Evolutionary conservation across 345 rosid genomes (phyloP).

Genomic region (Dipteronia dyeriana): DNA sequence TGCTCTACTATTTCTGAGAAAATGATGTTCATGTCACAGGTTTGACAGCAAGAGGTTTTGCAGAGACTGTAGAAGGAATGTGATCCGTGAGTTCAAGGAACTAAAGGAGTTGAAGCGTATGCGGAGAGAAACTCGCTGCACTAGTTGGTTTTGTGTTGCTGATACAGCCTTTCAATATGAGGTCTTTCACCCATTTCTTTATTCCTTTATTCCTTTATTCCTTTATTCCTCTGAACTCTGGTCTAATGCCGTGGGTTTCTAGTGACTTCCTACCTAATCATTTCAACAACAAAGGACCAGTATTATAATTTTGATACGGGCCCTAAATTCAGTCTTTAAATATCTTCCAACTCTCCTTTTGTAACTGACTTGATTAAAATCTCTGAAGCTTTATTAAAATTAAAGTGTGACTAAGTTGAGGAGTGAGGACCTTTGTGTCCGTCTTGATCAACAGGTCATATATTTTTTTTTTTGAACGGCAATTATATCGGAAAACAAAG

Average conservation of each 20-base stretch:
- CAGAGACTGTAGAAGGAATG: conserved; percentile 93
- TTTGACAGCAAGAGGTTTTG: conserved; percentile 98
- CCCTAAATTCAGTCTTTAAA: not conserved
- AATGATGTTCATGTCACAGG: conserved; percentile 44
- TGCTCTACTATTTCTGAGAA: conserved; percentile 20
- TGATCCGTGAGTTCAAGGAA: conserved; percentile 91
- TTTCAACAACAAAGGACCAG: not conserved
- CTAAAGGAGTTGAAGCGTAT: conserved; percentile 91
- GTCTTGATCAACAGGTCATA: not conserved
- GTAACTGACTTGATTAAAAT: not conserved
- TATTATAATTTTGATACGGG: not conserved
- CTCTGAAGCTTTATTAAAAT: not conserved
- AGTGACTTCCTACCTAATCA: conserved; percentile 3
- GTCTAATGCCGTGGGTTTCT: conserved; percentile 1
- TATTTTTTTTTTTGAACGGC: no score
- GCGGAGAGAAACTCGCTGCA: conserved; percentile 85
- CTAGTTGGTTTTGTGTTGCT: conserved; percentile 88
- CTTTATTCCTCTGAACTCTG: conserved; percentile 1
- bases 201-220: conserved; percentile 3
- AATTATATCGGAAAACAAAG: no score
- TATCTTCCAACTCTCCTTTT: not conserved
- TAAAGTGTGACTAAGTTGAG: not conserved
- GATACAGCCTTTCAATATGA: conserved; percentile 83
- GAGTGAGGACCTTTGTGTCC: not conserved
- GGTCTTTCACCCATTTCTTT: conserved; percentile 44